These are phyloP conservation scores for Nemania serpens DNA, from an alignment of 2,329 filamentous ascomycete species.

Conservation along the genomic window DNA sequence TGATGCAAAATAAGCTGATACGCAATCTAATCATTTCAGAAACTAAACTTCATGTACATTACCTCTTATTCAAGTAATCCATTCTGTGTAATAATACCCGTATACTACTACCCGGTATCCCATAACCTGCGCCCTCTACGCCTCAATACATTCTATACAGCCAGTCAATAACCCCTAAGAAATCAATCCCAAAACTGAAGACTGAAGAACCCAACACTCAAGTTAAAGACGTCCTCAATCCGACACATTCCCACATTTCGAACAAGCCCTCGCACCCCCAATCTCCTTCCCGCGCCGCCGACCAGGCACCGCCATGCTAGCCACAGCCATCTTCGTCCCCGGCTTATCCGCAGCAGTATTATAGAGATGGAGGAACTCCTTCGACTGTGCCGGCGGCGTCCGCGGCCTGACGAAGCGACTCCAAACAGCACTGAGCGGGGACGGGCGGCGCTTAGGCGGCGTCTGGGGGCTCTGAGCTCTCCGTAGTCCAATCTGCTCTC, in stretches of 20 bases:
- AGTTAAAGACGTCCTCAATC: background rate
- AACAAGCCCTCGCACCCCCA: conserved; percentile 7
- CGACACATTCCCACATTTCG: background rate
- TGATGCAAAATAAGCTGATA: background rate
- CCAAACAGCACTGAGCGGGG: conserved; percentile 13
- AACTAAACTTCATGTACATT: background rate
- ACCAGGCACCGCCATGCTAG: conserved; percentile 23
- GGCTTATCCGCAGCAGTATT: background rate
- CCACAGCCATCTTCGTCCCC: background rate
- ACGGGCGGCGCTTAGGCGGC: background rate
- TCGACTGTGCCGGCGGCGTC: conserved; percentile 35
- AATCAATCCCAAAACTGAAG: no score
- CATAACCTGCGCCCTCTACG: background rate
- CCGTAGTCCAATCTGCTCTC: background rate
- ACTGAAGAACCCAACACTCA: background rate
- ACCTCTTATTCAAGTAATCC: background rate
- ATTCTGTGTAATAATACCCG: conserved; percentile 1
- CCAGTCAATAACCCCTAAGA: no score
- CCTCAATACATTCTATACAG: background rate
- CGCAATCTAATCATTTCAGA: background rate
- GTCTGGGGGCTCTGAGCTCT: background rate
- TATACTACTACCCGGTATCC: background rate
- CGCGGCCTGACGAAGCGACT: background rate
- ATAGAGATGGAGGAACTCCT: conserved; percentile 36
- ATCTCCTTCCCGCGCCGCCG: conserved; percentile 5